Evolutionary conservation across 257 asterid species (phyloP), one percentile per base, ranked within the genome.

Genomic region (Gentiana straminea): DNA sequence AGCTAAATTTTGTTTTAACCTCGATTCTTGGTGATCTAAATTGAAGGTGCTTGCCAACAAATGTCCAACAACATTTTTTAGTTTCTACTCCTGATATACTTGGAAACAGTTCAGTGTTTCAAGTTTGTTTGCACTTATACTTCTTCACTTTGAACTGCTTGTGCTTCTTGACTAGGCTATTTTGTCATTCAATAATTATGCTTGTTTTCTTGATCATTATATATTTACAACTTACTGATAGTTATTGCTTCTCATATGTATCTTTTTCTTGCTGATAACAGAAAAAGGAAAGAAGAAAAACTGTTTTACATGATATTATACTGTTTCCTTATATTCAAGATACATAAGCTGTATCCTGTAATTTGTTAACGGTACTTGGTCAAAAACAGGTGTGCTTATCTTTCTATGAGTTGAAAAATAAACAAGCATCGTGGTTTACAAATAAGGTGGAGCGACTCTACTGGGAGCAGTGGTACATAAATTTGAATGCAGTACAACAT

Each of bases 401-500:
- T 58, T 92, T 88, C 72, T 92, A 76, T 54, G 98, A 92, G 74
- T 84, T 80, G 1, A 88, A 88, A 70, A 88, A 85, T 86, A 91
- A 79, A 64, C 95, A 92, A 60, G 82, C 89, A 13, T 73, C 93
- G 48, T 88, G 98, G 98, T 92, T 92, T 75, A 71, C 85, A 37
- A 87, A 78, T 70, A 92, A 83, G 73, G 95, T 88, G 68, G 95
- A 92, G 78, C 95, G 83, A 64, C 86, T 70, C 51, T 65, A 72
- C 78, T 92, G 97, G 98, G 98, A 92, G 69, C 86, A 85, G 12
- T 88, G 98, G 97, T 83, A 81, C 65, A 75, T 92, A 78, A 81
- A 85, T 67, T 73, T 92, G 84, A 83, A 79, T 66, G 88, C 79
- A 49, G 81, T 81, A 34, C 92, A 76, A 38, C 86, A 84, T 62